Percentiles rank a stretch among this genome's conserved stretches.
Evolutionary conservation across 345 rosid species (phyloP).

Genomic region (Physaria fendleri): DNA sequence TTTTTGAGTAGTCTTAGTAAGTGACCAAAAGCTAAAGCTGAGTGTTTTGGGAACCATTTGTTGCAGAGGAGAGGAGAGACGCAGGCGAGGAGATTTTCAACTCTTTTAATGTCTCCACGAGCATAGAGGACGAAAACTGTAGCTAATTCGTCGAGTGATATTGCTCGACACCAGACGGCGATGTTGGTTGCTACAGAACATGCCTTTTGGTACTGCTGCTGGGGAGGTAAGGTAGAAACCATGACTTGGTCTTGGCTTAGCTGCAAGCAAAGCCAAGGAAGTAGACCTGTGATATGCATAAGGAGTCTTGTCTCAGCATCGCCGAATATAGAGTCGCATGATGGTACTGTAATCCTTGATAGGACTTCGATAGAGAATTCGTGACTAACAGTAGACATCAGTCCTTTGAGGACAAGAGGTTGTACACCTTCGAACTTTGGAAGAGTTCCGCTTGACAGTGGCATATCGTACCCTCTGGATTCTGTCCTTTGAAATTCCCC

Average conservation of each 20-base stretch:
- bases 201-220: conserved; percentile 82
- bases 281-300: conserved; percentile 92
- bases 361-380: conserved; percentile 85
- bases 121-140: conserved; percentile 69
- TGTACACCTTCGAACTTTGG: conserved; percentile 94
- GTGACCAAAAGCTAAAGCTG: conserved; percentile 95
- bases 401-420: conserved; percentile 97
- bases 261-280: conserved; percentile 98
- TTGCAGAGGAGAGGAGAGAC: conserved; percentile 78
- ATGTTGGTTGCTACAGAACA: conserved; percentile 79
- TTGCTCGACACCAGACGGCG: conserved; percentile 78
- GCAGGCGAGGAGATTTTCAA: conserved; percentile 76
- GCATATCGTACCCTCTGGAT: conserved; percentile 60
- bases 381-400: conserved; percentile 88
- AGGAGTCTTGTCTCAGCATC: conserved; percentile 88
- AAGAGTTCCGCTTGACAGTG: conserved; percentile 65
- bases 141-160: conserved; percentile 67
- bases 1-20: conserved; percentile 77
- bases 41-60: conserved; percentile 97
- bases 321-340: conserved; percentile 95
- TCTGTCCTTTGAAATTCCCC: conserved; percentile 67
- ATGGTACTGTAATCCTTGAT: conserved; percentile 74
- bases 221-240: conserved; percentile 69
- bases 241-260: conserved; percentile 55
- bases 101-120: conserved; percentile 68